Conservation (phyloP, 169 alveolate species). For the Miamiensis avidus region DNA sequence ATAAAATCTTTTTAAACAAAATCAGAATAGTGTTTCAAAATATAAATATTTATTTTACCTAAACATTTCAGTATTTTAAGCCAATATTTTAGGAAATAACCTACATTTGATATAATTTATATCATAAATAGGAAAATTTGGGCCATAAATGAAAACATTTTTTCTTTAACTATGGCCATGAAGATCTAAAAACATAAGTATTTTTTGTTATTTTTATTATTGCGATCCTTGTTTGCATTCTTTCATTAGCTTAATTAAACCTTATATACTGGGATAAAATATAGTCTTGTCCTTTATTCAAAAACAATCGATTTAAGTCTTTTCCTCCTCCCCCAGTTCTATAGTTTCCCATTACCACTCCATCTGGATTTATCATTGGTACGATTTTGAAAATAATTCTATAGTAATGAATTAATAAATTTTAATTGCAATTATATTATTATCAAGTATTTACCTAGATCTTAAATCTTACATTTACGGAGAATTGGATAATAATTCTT, state of each 20-base stretch:
- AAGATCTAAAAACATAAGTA: constrained; percentile 55
- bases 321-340: constrained; percentile 75
- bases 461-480: not conserved
- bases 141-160: constrained; percentile 76
- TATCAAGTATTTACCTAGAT: not conserved
- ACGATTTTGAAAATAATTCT: constrained; percentile 72
- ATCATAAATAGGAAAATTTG: constrained; percentile 63
- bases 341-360: constrained; percentile 81
- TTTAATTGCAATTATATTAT: too few species aligned
- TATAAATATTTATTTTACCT: constrained; percentile 33
- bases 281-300: constrained; percentile 39
- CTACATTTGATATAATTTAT: constrained; percentile 57
- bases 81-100: constrained; percentile 59
- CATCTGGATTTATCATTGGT: constrained; percentile 89
- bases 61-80: constrained; percentile 55
- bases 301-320: constrained; percentile 81
- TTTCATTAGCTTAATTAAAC: constrained; percentile 13
- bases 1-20: not conserved
- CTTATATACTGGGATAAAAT: constrained; percentile 52
- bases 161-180: constrained; percentile 82
- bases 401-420: not conserved
- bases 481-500: not conserved
- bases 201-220: not conserved
- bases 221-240: constrained; percentile 19
- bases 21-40: not conserved